Conservation (phyloP, 495 filamentous ascomycete genomes). For the Penicillium salamii region DNA sequence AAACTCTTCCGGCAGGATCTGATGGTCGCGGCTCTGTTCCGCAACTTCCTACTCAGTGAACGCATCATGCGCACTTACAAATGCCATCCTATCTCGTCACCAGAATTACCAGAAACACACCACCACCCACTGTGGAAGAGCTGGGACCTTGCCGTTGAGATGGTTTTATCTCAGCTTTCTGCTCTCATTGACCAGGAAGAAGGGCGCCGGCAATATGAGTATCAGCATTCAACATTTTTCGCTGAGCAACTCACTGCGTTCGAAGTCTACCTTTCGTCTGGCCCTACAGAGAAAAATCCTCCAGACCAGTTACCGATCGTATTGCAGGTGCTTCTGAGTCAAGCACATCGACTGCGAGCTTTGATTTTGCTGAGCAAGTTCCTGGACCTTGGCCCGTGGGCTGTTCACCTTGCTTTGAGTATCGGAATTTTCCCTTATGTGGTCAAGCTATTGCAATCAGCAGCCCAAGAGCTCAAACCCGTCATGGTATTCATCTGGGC, state of each 20-base stretch:
- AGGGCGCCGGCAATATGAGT: slow-evolving; percentile 77
- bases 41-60: slow-evolving; percentile 93
- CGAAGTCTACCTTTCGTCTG: slow-evolving; percentile 91
- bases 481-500: slow-evolving; percentile 99
- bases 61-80: slow-evolving; percentile 93
- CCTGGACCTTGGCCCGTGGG: slow-evolving; percentile 94
- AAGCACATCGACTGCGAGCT: slow-evolving; percentile 89
- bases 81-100: slow-evolving; percentile 88
- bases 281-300: slow-evolving; percentile 76
- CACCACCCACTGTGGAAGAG: slow-evolving; percentile 94
- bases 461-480: slow-evolving; percentile 89
- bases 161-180: slow-evolving; percentile 89
- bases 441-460: slow-evolving; percentile 90
- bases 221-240: slow-evolving; percentile 93
- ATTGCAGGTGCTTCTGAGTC: slow-evolving; percentile 90
- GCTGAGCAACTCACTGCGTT: slow-evolving; percentile 97
- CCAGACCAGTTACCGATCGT: slow-evolving; percentile 96
- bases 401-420: slow-evolving; percentile 90
- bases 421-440: slow-evolving; percentile 99
- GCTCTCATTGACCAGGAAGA: slow-evolving; percentile 72
- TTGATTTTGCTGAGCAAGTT: slow-evolving; percentile 92
- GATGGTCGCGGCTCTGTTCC: slow-evolving; percentile 97
- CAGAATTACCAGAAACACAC: slow-evolving; percentile 85
- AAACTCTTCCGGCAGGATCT: slow-evolving; percentile 96
- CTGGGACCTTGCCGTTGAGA: slow-evolving; percentile 96